Base-by-base conservation (phyloP, 164 flowering plant species). In the Nelumbo lutea region DNA sequence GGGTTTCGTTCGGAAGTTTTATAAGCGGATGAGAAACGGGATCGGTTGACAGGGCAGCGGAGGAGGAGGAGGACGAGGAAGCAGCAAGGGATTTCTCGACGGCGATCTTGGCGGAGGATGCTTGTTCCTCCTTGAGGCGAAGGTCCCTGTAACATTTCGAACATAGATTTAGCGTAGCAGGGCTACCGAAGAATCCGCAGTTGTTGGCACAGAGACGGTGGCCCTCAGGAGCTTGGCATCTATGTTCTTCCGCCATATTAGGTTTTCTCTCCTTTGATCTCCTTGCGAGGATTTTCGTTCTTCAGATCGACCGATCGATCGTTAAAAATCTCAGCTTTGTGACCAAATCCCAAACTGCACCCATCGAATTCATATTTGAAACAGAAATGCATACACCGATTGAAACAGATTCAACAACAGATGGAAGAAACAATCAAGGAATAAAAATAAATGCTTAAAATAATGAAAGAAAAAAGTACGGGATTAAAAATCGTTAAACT, bases 151-250 rank as follows among this genome's bases (percentile, higher is more conserved):
- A 89, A 72, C 91, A 89, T 65, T 89, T 87, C 75, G 94, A 84
- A 75, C 94, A 87, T 65, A 89, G 82, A 65, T 89, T 78, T 67
- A 68, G 79, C 27, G 90, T 87, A 7, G 88, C 86, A 0, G 91
- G 80, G 70, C 86, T 83, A 0, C 94, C 91, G 70, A 87, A 87
- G 76, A 89, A 89, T 11, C 94, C 90, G 73, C 91, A 89, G 80
- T 89, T 89, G 80, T 89, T 89, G 50, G 83, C 91, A 83, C 91
- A 89, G 59, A 83, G 86, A 6, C 75, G 80, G 73, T 82, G 89
- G 14, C 87, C 82, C 67, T 85, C 93, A 3, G 82, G 86, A 9
- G 88, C 79, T 70, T 86, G 76, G 72, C 75, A 85, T 75, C 83
- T 59, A 67, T 88, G 88, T 75, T 88, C 89, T 73, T 88, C 93